These are phyloP conservation scores for Mrakiaceae sp. DNA, from an alignment of 1,284 basidiomycete species.

Conservation along the genomic window DNA sequence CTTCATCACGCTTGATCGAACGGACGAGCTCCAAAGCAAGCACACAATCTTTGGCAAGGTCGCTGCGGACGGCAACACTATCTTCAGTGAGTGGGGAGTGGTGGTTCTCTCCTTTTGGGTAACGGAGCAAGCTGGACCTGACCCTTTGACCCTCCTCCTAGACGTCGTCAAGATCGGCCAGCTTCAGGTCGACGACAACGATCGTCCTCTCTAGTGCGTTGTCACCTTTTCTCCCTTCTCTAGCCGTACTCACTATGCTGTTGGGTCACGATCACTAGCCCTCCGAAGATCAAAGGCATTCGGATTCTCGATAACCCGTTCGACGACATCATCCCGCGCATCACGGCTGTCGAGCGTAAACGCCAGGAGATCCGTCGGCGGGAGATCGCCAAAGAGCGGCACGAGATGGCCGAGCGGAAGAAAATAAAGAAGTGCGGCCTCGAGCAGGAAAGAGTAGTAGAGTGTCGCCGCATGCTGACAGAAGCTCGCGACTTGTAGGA, in stretches of 20 bases:
- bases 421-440: constrained; percentile 62
- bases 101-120: constrained; percentile 8
- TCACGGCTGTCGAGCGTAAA: constrained; percentile 80
- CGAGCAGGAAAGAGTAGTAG: background rate
- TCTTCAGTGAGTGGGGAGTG: constrained; percentile 56
- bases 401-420: constrained; percentile 49
- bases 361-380: constrained; percentile 67
- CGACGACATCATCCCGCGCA: constrained; percentile 86
- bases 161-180: constrained; percentile 85
- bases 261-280: constrained; percentile 37
- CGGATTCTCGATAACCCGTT: constrained; percentile 73
- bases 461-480: background rate
- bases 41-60: constrained; percentile 67
- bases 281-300: constrained; percentile 69
- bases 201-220: constrained; percentile 71
- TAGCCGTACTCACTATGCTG: background rate
- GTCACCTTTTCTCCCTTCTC: background rate
- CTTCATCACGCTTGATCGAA: constrained; percentile 55
- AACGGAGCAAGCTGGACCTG: background rate
- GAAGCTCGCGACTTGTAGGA: constrained; percentile 41
- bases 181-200: constrained; percentile 70
- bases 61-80: constrained; percentile 50
- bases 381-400: constrained; percentile 60
- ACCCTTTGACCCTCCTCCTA: constrained; percentile 24
- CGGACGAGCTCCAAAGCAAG: constrained; percentile 78